Percentiles rank a stretch among this genome's conserved stretches.
phyloP scores from a whole-genome alignment of 331 rosid genomes.

The Acacia pycnantha region DNA sequence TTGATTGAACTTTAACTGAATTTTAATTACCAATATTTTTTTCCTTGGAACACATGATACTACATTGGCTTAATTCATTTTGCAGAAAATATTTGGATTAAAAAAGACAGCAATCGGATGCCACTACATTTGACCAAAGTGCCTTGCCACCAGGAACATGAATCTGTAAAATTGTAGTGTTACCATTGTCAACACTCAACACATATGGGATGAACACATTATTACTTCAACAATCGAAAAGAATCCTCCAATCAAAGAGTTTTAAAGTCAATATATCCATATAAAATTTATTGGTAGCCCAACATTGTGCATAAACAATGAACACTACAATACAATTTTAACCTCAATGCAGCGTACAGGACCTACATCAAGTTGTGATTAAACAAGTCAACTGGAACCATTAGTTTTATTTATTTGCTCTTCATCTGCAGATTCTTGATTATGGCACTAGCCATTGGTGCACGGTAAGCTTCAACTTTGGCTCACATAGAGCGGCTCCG shows the following conservation, averaged over 20 bases:
- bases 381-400: not conserved
- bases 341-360: not conserved
- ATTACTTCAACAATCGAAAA: not conserved
- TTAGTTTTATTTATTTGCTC: not conserved
- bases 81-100: too few relatives aligned
- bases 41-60: too few relatives aligned
- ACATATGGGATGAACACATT: not conserved
- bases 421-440: not conserved
- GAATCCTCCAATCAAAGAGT: not conserved
- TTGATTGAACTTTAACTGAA: too few relatives aligned
- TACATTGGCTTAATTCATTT: too few relatives aligned
- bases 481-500: constrained; percentile 71
- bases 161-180: not conserved
- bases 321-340: not conserved
- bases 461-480: constrained; percentile 15
- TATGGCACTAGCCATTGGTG: not conserved
- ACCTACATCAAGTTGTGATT: not conserved
- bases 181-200: constrained; percentile 3
- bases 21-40: too few relatives aligned
- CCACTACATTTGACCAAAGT: too few relatives aligned
- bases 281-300: not conserved
- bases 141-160: not conserved
- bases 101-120: too few relatives aligned
- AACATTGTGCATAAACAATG: not conserved
- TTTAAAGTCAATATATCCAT: not conserved